Percentiles rank a stretch among this genome's conserved stretches.
These are phyloP conservation scores for Brassica rapa DNA, from an alignment of 345 rosid species.

Conservation along the genomic window DNA sequence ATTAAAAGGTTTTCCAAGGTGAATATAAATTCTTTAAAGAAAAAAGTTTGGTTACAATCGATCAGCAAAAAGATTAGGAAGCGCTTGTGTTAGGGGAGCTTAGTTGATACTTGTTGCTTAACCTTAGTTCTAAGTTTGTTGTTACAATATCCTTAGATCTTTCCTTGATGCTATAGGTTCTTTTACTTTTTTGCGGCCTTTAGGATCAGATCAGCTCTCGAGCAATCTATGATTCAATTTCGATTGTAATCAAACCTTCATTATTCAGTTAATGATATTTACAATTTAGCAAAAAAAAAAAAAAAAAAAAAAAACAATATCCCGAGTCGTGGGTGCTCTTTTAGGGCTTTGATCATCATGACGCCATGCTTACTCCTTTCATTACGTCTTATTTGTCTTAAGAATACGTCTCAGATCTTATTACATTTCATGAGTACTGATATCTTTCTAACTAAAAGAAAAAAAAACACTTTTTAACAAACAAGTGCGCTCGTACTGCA, in stretches of 20 bases:
- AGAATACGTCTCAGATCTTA: background rate
- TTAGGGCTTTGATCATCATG: constrained; percentile 47
- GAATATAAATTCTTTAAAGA: constrained; percentile 21
- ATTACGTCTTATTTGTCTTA: background rate
- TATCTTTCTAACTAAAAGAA: background rate
- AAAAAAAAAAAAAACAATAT: constrained; percentile 16
- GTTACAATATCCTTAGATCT: too few relatives aligned
- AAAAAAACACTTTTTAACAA: background rate
- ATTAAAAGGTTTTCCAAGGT: constrained; percentile 26
- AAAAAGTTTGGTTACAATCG: constrained; percentile 24
- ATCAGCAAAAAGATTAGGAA: too few relatives aligned
- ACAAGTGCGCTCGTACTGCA: background rate
- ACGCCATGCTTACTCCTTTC: constrained; percentile 37
- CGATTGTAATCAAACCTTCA: too few relatives aligned
- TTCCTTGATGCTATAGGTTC: too few relatives aligned
- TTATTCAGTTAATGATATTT: too few relatives aligned
- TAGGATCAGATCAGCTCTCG: too few relatives aligned
- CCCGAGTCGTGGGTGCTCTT: constrained; percentile 31
- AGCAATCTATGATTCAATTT: too few relatives aligned
- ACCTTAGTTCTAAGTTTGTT: too few relatives aligned
- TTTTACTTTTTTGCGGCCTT: too few relatives aligned
- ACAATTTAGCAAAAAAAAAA: too few relatives aligned
- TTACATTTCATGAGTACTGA: background rate
- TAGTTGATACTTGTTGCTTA: too few relatives aligned
- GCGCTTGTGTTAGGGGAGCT: too few relatives aligned